Base-by-base conservation (phyloP, 2,329 filamentous ascomycete species). In the Xylariaceae sp. region DNA sequence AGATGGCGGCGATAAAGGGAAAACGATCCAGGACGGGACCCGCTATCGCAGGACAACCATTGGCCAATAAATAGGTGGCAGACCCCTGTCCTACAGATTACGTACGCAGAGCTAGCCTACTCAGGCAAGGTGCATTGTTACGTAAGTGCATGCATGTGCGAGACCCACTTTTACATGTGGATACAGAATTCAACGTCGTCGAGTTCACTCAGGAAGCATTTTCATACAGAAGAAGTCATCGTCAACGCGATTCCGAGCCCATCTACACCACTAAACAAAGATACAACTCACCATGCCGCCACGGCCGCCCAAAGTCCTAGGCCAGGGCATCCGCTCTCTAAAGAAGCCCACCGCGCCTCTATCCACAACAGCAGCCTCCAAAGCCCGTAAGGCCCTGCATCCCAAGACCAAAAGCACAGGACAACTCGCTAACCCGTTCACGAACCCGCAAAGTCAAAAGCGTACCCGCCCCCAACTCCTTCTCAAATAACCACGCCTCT, bases 261-360 rank as follows among this genome's bases (percentile, higher is more conserved):
- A n/a, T n/a, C n/a, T n/a, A 41, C 21, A 53, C 43, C 50, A n/a
- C 30, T 44, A 48, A 30, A 40, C 21, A 32, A n/a, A 39, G 32
- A 51, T 54, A 55, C 21, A 47, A 53, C 49, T 59, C 60, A 67
- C 60, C 49, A 78, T 78, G 75, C 70, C 73, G 52, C 72, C 72
- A 16, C 66, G 72, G 62, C 65, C 76, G 64, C 65, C 70, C 8
- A 45, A 56, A 36, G 61, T 64, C 30, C 22, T 69, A 4, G 59
- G 65, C 59, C 63, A 59, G 22, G 61, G 64, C 15, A 49, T 58
- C 1, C 54, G 56, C 16, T 40, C 61, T 42, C 16, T 63, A 40
- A 56, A 53, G 52, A 48, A 55, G n/a, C 61, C 64, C 40, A 51
- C 34, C n/a, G 63, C 64, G 18, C 59, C 62, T 46, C 55, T 68